Base-by-base conservation (phyloP, 2,329 filamentous ascomycete species). In the Exophiala phaeomuriformis region DNA sequence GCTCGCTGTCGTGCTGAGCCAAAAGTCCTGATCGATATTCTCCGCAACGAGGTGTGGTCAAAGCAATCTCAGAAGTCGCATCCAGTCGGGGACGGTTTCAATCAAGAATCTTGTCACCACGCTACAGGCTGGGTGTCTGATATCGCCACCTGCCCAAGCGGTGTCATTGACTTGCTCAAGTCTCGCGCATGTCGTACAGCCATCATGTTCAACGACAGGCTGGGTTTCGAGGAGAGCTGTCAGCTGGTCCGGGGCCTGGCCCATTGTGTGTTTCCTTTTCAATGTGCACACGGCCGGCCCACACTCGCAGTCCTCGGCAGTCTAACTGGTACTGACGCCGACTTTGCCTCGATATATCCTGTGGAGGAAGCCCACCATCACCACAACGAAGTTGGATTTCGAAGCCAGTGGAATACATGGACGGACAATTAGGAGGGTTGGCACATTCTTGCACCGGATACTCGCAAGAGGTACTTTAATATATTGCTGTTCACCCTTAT, bases 1-100 rank as follows among this genome's bases (percentile, higher is more conserved):
- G 88, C 94, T 64, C 79, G 90, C 43, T 95, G 90, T 67, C 78
- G 79, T 36, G 65, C 77, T 3, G 84, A 95, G 51, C 87, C 89
- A 0, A 77, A 79, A 4, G 69, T 95, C 1, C 71, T 91, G 0
- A 80, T 88, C 30, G 81, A 88, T 3, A 71, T 97, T 7, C 71
- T 97, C 5, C 82, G 90, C 5, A 76, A 78, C 4, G 88, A 95
- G 65, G 72, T 85, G 0, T 95, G 87, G 84, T 79, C 75, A 47
- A 72, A 81, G 1, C 75, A 51, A 3, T 9, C 42, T 10, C 12
- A 10, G 6, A 9, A 12, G 4, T 32, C 42, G 30, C 7, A 29
- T 4, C 4, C 30, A n/a, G 10, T 19, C n/a, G 5, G 6, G 29
- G 32, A 10, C 7, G 9, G 6, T 19, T 5, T 6, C 10, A 32